Base-by-base conservation (phyloP, 495 filamentous ascomycete species). In the Sabuloglossum arenarium region DNA sequence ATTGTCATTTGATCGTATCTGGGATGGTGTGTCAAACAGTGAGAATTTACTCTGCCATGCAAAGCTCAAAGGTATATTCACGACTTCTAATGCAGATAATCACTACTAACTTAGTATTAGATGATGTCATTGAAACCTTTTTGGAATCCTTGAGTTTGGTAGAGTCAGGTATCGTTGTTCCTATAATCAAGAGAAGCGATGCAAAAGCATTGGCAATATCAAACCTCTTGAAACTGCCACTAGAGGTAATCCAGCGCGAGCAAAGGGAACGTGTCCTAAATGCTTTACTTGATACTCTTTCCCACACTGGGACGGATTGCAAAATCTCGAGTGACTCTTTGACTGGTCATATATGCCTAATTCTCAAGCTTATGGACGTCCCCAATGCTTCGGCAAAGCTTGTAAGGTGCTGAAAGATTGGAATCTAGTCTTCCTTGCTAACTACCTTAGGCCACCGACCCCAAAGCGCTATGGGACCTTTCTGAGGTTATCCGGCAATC, bases 301-400 rank as follows among this genome's bases (percentile, higher is more conserved):
- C 25, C 19, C 34, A 39, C 19, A 16, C 30, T 1, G 10, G 10
- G 19, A 21, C 30, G 24, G 19, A 54, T 9, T 23, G 1, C 24
- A 31, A 34, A 1, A 6, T 55, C 9, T n/a, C 53, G 32, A 21
- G 1, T 32, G 53, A 55, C 28, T 27, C 32, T 3, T 9, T 32
- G 9, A 27, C 1, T 39, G 25, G 24, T 24, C 43, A 49, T 4
- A 50, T 56, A 23, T 54, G 55, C 31, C 16, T 54, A 24, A 58
- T 58, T 0, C 23, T 56, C 12, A 58, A 58, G 21, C 31, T 58
- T 3, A 58, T 54, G 47, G 31, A 49, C 12, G 28, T 43, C 21
- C 56, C 56, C 6, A 58, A 58, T 31, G 30, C 56, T 12, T 53
- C 56, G 6, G 30, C 56, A n/a, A 56, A 24, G 49, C 28, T 58